Evolutionary conservation across 306 rosid species (phyloP).

Genomic region (Argentina anserina): DNA sequence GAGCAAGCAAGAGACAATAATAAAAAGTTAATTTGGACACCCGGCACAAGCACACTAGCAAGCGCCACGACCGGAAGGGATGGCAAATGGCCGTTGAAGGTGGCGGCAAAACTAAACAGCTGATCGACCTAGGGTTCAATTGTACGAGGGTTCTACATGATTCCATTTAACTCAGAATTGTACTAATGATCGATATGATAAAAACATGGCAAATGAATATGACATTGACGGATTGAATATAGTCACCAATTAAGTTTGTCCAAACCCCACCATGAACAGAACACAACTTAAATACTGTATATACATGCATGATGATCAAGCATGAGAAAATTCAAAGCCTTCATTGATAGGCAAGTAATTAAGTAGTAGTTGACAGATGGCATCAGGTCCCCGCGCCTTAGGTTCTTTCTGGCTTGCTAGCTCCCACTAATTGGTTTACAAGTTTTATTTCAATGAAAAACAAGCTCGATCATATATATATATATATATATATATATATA

Average conservation of each 20-base stretch:
- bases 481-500: too few relatives aligned
- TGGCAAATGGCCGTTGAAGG: background rate
- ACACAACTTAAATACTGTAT: background rate
- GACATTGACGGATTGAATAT: background rate
- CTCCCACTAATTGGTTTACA: background rate
- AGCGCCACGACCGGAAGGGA: background rate
- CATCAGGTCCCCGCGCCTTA: background rate
- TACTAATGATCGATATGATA: background rate
- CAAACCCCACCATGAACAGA: background rate
- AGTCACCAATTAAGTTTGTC: background rate
- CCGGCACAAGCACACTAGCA: background rate
- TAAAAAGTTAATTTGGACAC: background rate
- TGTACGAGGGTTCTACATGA: background rate
- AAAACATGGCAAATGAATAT: background rate
- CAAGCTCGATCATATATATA: too few relatives aligned
- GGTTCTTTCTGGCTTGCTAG: background rate
- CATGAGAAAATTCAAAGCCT: constrained; percentile 1
- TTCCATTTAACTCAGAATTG: background rate
- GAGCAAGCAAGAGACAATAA: background rate
- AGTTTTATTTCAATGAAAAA: background rate
- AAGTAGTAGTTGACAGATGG: constrained; percentile 8
- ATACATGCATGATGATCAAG: background rate
- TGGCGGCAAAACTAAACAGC: background rate
- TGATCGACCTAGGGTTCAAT: background rate
- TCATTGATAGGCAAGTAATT: background rate